Evolutionary conservation across 441 rosid species (phyloP), one percentile per base, ranked within the genome.

Genomic region (Brassica balearica): DNA sequence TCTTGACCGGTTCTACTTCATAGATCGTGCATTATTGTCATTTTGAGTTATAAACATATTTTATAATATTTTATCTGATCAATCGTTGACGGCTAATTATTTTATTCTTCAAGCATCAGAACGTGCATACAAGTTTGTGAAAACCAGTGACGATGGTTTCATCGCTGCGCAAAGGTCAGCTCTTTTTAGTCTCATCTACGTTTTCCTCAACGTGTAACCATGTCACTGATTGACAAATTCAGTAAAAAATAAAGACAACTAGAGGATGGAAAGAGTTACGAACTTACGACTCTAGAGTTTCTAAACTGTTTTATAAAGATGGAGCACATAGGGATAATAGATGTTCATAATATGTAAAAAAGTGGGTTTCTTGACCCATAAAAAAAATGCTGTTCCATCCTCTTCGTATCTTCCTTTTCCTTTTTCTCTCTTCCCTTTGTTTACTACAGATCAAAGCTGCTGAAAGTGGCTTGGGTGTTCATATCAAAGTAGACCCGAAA

Each of bases 401-500:
- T 66, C 74, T 75, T 60, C 76, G 70, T 72, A 58, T 46, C 36
- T 70, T 76, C 25, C 5, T 85, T 51, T 48, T 86, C 73, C 46
- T 88, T 10, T 73, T 89, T 34, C 64, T 76, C 68, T 81, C 87
- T 4, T 8, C 82, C 46, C 22, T 56, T 69, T 82, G 74, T 65
- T 55, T 79, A 60, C 71, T 23, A 53, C 87, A 77, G 68, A 72
- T 79, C 86, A 75, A 71, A 14, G 83, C 80, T 22, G 41, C 58
- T 11, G 32, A 51, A 51, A 81, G 27, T 4, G 27, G 22, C 2
- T 86, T 87, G 0, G 80, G 59, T 0, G 6, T 2, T 62, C 68
- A 73, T 20, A 66, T 81, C 71, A 77, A 72, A 1, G 83, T 84
- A 9, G 89, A 88, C 84, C 89, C 87, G 11, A 77, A 23, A 14